phyloP scores from a whole-genome alignment of 306 rosid genomes.

The Dicorynia guianensis region DNA sequence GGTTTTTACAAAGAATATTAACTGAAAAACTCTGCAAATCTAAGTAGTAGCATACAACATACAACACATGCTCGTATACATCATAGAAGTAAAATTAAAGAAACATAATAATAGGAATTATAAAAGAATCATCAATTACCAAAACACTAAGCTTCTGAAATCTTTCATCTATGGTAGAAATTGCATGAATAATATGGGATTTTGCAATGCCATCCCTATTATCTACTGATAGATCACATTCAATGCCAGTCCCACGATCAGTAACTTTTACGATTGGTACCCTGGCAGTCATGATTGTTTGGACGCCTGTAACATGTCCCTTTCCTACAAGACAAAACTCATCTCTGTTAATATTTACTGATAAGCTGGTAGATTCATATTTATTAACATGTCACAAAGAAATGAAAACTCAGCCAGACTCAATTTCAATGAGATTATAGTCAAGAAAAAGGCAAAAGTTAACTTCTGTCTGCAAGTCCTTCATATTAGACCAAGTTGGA shows the following conservation, averaged over 20 bases:
- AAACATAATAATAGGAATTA: slow-evolving; percentile 26
- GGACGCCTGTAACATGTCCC: slow-evolving; percentile 52
- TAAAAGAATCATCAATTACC: slow-evolving; percentile 44
- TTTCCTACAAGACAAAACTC: slow-evolving; percentile 39
- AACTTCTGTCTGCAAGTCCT: slow-evolving; percentile 13
- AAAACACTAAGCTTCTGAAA: slow-evolving; percentile 54
- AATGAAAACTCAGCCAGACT: slow-evolving; percentile 29
- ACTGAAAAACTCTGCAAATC: background rate
- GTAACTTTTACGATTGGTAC: slow-evolving; percentile 60
- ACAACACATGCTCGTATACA: slow-evolving; percentile 11
- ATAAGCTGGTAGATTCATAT: slow-evolving; percentile 20
- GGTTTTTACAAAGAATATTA: slow-evolving; percentile 20
- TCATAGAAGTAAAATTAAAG: slow-evolving; percentile 6
- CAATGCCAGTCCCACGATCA: slow-evolving; percentile 62
- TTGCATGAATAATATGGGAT: slow-evolving; percentile 49
- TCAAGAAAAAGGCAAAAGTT: background rate
- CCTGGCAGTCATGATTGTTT: slow-evolving; percentile 43
- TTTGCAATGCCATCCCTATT: slow-evolving; percentile 58
- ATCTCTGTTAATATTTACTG: slow-evolving; percentile 26
- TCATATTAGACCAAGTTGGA: slow-evolving; percentile 20
- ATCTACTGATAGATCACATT: slow-evolving; percentile 61
- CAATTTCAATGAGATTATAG: slow-evolving; percentile 33
- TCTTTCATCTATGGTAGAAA: slow-evolving; percentile 57
- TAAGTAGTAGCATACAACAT: slow-evolving; percentile 21
- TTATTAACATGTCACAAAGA: slow-evolving; percentile 15